phyloP scores from a whole-genome alignment of 192 early-diverging fungal genomes.

The Jimgerdemannia lactiflua region DNA sequence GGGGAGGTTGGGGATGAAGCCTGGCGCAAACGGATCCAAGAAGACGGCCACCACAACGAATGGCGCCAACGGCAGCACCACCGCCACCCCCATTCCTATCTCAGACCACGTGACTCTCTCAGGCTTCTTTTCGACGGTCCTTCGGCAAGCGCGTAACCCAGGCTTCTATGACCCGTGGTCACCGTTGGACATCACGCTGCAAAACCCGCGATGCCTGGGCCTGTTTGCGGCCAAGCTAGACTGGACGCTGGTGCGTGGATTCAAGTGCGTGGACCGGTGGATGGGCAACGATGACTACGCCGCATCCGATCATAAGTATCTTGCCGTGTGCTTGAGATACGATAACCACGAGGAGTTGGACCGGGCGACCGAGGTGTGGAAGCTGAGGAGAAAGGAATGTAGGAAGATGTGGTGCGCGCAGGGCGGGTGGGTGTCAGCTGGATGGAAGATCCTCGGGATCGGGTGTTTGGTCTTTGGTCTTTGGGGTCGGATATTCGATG shows the following conservation, averaged over 20 bases:
- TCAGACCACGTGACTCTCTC: conserved; percentile 13
- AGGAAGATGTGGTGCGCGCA: too few relatives aligned
- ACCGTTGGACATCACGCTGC: conserved; percentile 58
- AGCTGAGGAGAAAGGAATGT: neutral
- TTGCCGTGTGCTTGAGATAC: conserved; percentile 49
- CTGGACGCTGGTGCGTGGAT: conserved; percentile 62
- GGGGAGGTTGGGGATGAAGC: neutral
- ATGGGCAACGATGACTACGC: conserved; percentile 65
- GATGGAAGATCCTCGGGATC: too few relatives aligned
- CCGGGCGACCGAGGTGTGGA: neutral
- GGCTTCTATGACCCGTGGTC: conserved; percentile 77
- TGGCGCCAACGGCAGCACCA: too few relatives aligned
- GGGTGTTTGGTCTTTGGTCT: too few relatives aligned
- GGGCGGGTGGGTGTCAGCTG: too few relatives aligned
- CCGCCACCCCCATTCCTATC: too few relatives aligned
- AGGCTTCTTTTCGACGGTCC: conserved; percentile 40
- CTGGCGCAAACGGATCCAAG: neutral
- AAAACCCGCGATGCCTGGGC: conserved; percentile 59
- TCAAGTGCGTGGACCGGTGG: conserved; percentile 43
- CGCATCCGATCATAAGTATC: conserved; percentile 70
- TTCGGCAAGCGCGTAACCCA: conserved; percentile 59
- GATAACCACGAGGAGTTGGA: neutral
- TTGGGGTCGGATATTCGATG: too few relatives aligned
- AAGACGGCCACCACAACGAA: too few relatives aligned
- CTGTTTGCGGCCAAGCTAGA: conserved; percentile 70